Evolutionary conservation across 805 yeast genomes (phyloP).

Genomic region (Suhomyces faveliae): DNA sequence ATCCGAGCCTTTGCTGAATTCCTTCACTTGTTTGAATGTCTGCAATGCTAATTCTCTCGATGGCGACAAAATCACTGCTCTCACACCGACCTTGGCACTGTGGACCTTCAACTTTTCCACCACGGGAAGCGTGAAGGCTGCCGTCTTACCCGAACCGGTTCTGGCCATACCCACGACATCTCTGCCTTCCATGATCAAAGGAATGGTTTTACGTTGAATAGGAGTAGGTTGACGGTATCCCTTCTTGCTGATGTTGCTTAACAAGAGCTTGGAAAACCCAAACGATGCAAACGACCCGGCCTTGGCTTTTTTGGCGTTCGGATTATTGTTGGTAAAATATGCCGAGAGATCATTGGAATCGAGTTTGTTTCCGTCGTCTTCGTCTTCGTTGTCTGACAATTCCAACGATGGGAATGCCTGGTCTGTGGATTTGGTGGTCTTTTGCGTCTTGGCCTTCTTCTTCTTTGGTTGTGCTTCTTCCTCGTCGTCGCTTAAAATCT

Average conservation of each 20-base stretch:
- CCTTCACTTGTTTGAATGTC: slow-evolving; percentile 84
- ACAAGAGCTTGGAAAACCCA: slow-evolving; percentile 73
- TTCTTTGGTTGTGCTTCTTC: slow-evolving; percentile 27
- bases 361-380: slow-evolving; percentile 20
- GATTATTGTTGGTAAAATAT: slow-evolving; percentile 42
- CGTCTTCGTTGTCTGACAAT: slow-evolving; percentile 42
- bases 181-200: slow-evolving; percentile 77
- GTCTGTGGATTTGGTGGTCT: slow-evolving; percentile 10
- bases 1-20: slow-evolving; percentile 81
- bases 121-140: slow-evolving; percentile 91
- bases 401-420: slow-evolving; percentile 48
- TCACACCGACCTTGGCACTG: slow-evolving; percentile 80
- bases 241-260: slow-evolving; percentile 70
- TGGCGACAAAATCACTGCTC: slow-evolving; percentile 90
- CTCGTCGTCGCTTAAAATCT: slow-evolving; percentile 47
- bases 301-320: slow-evolving; percentile 57
- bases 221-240: slow-evolving; percentile 98
- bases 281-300: slow-evolving; percentile 86
- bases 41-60: slow-evolving; percentile 95
- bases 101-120: slow-evolving; percentile 82
- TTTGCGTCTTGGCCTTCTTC: slow-evolving; percentile 22
- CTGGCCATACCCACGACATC: slow-evolving; percentile 99
- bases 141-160: slow-evolving; percentile 98
- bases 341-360: slow-evolving; percentile 48
- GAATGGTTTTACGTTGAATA: slow-evolving; percentile 93